Evolutionary conservation across 1,284 basidiomycete species (phyloP).

Genomic region (Cerioporus squamosus): DNA sequence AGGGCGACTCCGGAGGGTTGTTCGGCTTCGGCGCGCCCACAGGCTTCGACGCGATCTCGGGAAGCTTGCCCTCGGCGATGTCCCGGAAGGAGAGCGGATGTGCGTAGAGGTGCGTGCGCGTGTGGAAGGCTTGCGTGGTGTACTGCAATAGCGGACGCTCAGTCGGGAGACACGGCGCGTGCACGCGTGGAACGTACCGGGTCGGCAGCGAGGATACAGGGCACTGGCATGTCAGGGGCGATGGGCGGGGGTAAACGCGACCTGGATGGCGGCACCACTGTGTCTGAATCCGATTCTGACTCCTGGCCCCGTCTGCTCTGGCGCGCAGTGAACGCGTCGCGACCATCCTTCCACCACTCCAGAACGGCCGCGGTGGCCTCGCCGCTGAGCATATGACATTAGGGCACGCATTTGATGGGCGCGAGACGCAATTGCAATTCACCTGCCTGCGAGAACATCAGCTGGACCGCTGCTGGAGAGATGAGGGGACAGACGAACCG

Average conservation of each 20-base stretch:
- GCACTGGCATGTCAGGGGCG: constrained; percentile 23
- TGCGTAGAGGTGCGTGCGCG: constrained; percentile 52
- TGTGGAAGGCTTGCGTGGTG: constrained; percentile 52
- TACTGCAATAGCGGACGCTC: constrained; percentile 40
- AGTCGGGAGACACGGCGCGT: not conserved
- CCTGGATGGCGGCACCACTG: constrained; percentile 1
- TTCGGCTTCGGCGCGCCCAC: constrained; percentile 20
- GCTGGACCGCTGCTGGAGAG: not conserved
- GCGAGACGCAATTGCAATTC: not conserved
- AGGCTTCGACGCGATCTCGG: constrained; percentile 30
- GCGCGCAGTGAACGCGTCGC: constrained; percentile 14
- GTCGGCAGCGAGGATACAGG: constrained; percentile 38
- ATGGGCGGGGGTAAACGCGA: constrained; percentile 18
- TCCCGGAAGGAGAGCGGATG: constrained; percentile 56
- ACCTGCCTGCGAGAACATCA: constrained; percentile 27
- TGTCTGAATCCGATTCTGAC: constrained; percentile 7
- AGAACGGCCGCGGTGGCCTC: constrained; percentile 33
- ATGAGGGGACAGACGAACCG: constrained; percentile 41
- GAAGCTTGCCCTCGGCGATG: constrained; percentile 52
- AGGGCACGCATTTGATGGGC: not conserved
- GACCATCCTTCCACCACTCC: constrained; percentile 35
- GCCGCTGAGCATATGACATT: constrained; percentile 21
- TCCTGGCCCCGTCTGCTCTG: constrained; percentile 2
- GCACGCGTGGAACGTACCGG: constrained; percentile 39
- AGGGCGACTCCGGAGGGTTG: constrained; percentile 9